Conservation (phyloP, 2,329 filamentous ascomycete genomes). For the Xylogone sp. region DNA sequence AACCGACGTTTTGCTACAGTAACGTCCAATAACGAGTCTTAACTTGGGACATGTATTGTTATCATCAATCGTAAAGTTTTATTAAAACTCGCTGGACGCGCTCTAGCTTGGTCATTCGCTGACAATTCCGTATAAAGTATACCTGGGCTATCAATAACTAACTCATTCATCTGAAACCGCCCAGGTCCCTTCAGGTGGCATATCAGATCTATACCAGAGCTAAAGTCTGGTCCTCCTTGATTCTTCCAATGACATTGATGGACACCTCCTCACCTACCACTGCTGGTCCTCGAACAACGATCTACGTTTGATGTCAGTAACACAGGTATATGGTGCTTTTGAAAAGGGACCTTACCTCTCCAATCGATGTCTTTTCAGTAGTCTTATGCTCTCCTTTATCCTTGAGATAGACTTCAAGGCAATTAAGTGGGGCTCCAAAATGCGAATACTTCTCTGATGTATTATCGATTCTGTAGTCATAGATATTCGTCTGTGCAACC, state of each 20-base stretch:
- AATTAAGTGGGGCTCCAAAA: conserved; percentile 79
- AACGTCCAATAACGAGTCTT: too few relatives aligned
- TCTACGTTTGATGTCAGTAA: conserved; percentile 39
- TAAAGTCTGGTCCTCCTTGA: conserved; percentile 71
- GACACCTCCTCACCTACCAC: conserved; percentile 65
- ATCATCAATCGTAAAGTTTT: too few relatives aligned
- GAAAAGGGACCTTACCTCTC: conserved; percentile 51
- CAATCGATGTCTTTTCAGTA: conserved; percentile 56
- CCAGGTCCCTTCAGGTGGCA: too few relatives aligned
- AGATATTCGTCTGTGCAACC: conserved; percentile 80
- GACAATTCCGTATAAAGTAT: too few relatives aligned
- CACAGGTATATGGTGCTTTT: not conserved
- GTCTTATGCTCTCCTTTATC: conserved; percentile 59
- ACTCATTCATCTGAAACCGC: too few relatives aligned
- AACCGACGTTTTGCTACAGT: too few relatives aligned
- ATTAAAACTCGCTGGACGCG: too few relatives aligned
- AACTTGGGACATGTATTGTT: too few relatives aligned
- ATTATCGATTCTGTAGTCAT: conserved; percentile 70
- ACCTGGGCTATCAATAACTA: too few relatives aligned
- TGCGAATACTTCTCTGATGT: conserved; percentile 47
- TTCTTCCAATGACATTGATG: conserved; percentile 59
- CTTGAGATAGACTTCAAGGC: conserved; percentile 71
- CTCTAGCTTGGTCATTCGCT: too few relatives aligned
- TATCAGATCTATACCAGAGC: conserved; percentile 33
- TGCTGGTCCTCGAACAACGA: conserved; percentile 68